Evolutionary conservation across 352 stramenopile species (phyloP), one percentile per base, ranked within the genome.

Genomic region (Pythium plurisporium): DNA sequence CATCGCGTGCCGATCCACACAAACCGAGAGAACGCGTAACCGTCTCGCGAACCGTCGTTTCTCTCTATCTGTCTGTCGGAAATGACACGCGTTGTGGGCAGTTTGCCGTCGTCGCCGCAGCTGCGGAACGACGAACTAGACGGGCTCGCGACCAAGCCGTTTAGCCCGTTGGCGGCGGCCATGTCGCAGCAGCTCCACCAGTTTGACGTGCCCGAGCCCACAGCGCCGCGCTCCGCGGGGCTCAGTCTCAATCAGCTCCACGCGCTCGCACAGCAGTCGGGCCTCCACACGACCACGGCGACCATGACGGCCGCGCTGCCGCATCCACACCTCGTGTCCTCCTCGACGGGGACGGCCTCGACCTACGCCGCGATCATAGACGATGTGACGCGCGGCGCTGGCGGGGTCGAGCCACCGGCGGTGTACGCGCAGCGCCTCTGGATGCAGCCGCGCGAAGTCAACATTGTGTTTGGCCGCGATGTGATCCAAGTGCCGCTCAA

Each of bases 401-500:
- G 34, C n/a, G 34, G n/a, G 25, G 29, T 15, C 36, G 49, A 59
- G 15, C 20, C 51, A 23, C 49, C 50, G 17, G 43, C 59, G 7
- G 41, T 60, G 50, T 66, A 62, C 44, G 26, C 53, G 19, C 53
- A 60, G 38, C 62, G 43, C 1, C 34, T 61, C n/a, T 56, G 58
- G 62, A 37, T 47, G 62, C 44, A 64, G 43, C 46, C 49, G 17
- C 56, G 46, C 38, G 63, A 70, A 22, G 41, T 59, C 29, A 70
- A 67, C 65, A 69, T 89, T 42, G 63, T 88, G 19, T 91, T 75
- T 61, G 77, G 81, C 5, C 76, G 67, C 43, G 82, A 89, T 59
- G 72, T 89, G 53, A 87, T 89, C 53, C 81, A 91, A 59, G 79
- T 91, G 62, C 81, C 81, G 37, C 68, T 91, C 29, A 77, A 80